phyloP scores from a whole-genome alignment of 345 rosid species.

The Sonneratia alba region DNA sequence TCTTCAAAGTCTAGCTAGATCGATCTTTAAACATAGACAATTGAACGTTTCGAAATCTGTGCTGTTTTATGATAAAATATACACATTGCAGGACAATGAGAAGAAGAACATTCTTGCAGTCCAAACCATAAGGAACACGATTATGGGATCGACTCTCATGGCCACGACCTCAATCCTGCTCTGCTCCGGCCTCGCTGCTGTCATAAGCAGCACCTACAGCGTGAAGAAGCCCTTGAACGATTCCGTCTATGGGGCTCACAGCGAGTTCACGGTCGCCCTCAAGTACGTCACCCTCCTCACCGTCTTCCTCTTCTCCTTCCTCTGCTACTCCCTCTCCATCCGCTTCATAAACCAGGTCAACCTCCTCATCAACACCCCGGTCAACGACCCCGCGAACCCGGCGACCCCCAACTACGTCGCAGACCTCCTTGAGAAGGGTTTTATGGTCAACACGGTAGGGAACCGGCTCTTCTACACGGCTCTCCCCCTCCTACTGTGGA shows the following conservation, averaged over 20 bases:
- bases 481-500: slow-evolving; percentile 73
- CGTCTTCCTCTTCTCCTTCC: slow-evolving; percentile 71
- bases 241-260: slow-evolving; percentile 62
- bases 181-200: slow-evolving; percentile 77
- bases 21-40: too few species aligned
- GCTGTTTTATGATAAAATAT: too few species aligned
- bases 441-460: slow-evolving; percentile 56
- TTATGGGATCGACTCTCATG: slow-evolving; percentile 98
- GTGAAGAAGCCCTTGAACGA: slow-evolving; percentile 77
- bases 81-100: slow-evolving; percentile 60
- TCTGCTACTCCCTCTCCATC: slow-evolving; percentile 73
- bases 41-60: too few species aligned
- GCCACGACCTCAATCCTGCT: slow-evolving; percentile 88
- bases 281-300: slow-evolving; percentile 69
- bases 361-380: slow-evolving; percentile 68
- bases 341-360: slow-evolving; percentile 76
- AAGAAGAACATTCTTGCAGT: slow-evolving; percentile 86
- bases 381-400: slow-evolving; percentile 2
- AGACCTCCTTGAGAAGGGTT: slow-evolving; percentile 65
- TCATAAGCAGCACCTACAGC: slow-evolving; percentile 85
- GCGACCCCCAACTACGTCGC: slow-evolving; percentile 42
- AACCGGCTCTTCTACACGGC: slow-evolving; percentile 75
- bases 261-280: slow-evolving; percentile 72
- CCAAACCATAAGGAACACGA: slow-evolving; percentile 71
- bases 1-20: too few species aligned